Percentiles rank a stretch among this genome's conserved stretches.
Conservation (phyloP, 2,329 filamentous ascomycete genomes). For the Fusarium xyrophilum region DNA sequence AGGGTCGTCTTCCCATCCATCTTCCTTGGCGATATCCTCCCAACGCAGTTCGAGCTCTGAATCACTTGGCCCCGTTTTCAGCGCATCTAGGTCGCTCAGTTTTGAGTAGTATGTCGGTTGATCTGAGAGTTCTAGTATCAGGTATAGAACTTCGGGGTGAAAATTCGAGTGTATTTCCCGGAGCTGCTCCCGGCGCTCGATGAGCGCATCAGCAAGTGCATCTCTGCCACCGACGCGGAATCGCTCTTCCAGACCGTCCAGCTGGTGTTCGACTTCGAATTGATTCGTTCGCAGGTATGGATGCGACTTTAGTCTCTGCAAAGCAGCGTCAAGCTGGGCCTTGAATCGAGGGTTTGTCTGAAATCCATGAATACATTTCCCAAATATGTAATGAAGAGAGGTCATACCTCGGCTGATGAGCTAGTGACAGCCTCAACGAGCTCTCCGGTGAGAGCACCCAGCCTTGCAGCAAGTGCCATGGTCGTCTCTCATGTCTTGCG, state of each 20-base stretch:
- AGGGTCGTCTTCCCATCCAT: slow-evolving; percentile 72
- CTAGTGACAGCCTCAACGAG: slow-evolving; percentile 70
- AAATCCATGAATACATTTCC: slow-evolving; percentile 14
- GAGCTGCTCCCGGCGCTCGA: slow-evolving; percentile 65
- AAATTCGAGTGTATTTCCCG: slow-evolving; percentile 63
- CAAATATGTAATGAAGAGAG: background rate
- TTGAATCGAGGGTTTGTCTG: slow-evolving; percentile 50
- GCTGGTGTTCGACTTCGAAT: slow-evolving; percentile 70
- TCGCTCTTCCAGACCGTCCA: slow-evolving; percentile 82
- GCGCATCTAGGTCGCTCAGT: slow-evolving; percentile 66
- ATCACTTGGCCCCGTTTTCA: slow-evolving; percentile 53
- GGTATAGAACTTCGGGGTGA: slow-evolving; percentile 78
- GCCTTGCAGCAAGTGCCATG: slow-evolving; percentile 75
- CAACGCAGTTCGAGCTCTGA: slow-evolving; percentile 67
- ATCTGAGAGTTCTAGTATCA: slow-evolving; percentile 83
- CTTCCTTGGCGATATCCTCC: slow-evolving; percentile 79
- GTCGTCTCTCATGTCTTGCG: slow-evolving; percentile 22
- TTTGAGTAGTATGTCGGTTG: slow-evolving; percentile 75
- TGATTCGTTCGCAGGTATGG: slow-evolving; percentile 73
- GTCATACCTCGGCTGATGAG: slow-evolving; percentile 58
- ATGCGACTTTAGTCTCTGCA: slow-evolving; percentile 61
- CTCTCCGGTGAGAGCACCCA: slow-evolving; percentile 72
- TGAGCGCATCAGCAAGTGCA: slow-evolving; percentile 75
- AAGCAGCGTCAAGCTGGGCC: slow-evolving; percentile 55
- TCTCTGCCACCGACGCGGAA: slow-evolving; percentile 83